These are phyloP conservation scores for Rhizopus arrhizus DNA, from an alignment of 371 early-diverging fungal genomes.

Conservation along the genomic window DNA sequence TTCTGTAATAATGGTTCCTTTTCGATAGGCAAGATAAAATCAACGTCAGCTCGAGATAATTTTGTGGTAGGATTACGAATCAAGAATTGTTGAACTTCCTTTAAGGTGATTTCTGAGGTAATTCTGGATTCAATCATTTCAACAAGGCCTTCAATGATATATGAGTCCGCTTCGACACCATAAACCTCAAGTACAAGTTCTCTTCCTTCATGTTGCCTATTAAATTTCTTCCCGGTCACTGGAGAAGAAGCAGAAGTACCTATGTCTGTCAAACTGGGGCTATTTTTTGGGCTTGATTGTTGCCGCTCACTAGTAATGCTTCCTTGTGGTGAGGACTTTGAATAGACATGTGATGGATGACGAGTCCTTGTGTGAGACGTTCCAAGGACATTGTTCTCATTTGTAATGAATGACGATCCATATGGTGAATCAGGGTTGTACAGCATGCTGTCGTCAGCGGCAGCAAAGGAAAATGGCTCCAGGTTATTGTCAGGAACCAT, in stretches of 20 bases:
- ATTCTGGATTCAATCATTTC: conserved; percentile 65
- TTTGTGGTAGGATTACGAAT: conserved; percentile 70
- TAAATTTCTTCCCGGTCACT: conserved; percentile 5
- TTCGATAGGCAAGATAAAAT: conserved; percentile 68
- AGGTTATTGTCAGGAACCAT: conserved; percentile 17
- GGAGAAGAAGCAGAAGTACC: conserved; percentile 21
- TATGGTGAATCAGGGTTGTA: conserved; percentile 30
- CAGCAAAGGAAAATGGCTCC: conserved; percentile 4
- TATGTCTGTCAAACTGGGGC: conserved; percentile 25
- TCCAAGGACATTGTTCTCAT: conserved; percentile 9
- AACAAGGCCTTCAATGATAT: conserved; percentile 72
- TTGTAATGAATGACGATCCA: conserved; percentile 4
- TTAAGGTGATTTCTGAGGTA: conserved; percentile 64
- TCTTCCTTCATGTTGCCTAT: conserved; percentile 45
- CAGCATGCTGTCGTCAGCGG: conserved; percentile 1
- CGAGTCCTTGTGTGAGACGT: conserved; percentile 26
- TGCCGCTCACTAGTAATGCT: conserved; percentile 34
- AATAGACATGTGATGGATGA: conserved; percentile 19
- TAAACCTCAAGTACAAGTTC: conserved; percentile 72
- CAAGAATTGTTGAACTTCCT: conserved; percentile 70
- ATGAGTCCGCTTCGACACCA: conserved; percentile 71
- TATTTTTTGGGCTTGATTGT: conserved; percentile 23
- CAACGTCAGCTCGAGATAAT: conserved; percentile 67
- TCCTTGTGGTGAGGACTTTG: conserved; percentile 35
- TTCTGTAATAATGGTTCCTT: conserved; percentile 40